phyloP scores from a whole-genome alignment of 176 grass and related monocot genomes.

The Puya raimondii region DNA sequence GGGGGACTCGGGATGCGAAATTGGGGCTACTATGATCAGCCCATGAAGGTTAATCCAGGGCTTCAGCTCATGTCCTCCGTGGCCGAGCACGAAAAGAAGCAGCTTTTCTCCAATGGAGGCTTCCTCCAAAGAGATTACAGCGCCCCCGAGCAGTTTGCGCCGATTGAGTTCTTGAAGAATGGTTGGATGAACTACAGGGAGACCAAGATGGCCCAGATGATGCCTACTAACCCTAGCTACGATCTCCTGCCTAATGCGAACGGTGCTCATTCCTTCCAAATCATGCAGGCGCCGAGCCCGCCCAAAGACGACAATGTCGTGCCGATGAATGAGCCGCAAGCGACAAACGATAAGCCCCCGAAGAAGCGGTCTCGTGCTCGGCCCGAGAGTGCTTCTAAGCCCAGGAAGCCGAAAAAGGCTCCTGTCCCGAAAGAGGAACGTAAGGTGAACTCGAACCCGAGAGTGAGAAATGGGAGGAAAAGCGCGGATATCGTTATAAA shows the following conservation, averaged over 20 bases:
- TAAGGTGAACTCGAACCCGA: neutral
- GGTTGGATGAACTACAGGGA: slow-evolving; percentile 13
- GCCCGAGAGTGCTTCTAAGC: slow-evolving; percentile 6
- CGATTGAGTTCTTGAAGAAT: slow-evolving; percentile 16
- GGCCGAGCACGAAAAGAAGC: slow-evolving; percentile 6
- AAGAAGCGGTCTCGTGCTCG: slow-evolving; percentile 15
- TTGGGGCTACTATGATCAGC: slow-evolving; percentile 24
- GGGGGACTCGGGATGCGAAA: slow-evolving; percentile 12
- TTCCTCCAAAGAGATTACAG: slow-evolving; percentile 5
- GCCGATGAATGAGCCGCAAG: neutral
- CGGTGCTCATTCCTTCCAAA: neutral
- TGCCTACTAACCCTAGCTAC: slow-evolving; percentile 12
- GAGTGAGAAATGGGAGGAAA: neutral
- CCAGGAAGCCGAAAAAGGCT: slow-evolving; percentile 20
- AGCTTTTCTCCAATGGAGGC: slow-evolving; percentile 1
- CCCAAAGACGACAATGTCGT: neutral
- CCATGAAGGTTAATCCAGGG: slow-evolving; percentile 13
- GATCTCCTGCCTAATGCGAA: neutral
- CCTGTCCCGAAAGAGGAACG: slow-evolving; percentile 8
- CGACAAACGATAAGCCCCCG: slow-evolving; percentile 13
- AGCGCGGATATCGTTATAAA: slow-evolving; percentile 16
- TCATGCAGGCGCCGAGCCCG: slow-evolving; percentile 5
- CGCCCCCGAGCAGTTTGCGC: neutral
- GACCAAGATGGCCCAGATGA: slow-evolving; percentile 5
- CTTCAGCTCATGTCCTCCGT: slow-evolving; percentile 19